Evolutionary conservation across 2,329 filamentous ascomycete genomes (phyloP).

Genomic region (Hymenoscyphus linearis): DNA sequence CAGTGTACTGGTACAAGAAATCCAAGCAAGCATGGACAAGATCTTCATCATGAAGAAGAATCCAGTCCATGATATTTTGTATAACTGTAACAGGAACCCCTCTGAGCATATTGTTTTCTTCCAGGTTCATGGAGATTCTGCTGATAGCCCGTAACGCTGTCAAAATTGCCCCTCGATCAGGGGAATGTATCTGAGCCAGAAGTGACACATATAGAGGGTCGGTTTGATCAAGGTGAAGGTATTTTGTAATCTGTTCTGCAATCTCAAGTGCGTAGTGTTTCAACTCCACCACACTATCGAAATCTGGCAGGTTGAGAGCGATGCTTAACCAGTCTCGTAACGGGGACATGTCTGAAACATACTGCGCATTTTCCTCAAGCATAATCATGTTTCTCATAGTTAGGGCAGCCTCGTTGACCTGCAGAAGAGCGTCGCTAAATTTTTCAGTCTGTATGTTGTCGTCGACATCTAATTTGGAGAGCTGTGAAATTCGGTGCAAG

Average conservation of each 20-base stretch:
- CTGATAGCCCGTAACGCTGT: slow-evolving; percentile 76
- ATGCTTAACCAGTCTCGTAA: slow-evolving; percentile 81
- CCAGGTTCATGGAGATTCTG: slow-evolving; percentile 81
- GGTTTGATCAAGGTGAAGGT: slow-evolving; percentile 62
- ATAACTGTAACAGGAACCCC: slow-evolving; percentile 62
- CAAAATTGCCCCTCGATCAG: slow-evolving; percentile 77
- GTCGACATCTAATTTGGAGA: slow-evolving; percentile 57
- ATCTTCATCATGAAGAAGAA: slow-evolving; percentile 83
- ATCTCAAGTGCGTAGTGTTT: slow-evolving; percentile 91
- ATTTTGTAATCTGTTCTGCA: slow-evolving; percentile 83
- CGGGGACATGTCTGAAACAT: slow-evolving; percentile 68
- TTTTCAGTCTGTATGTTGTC: slow-evolving; percentile 66
- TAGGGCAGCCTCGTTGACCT: slow-evolving; percentile 79
- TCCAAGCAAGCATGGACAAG: slow-evolving; percentile 83
- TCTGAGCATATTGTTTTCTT: slow-evolving; percentile 71
- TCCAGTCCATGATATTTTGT: slow-evolving; percentile 64
- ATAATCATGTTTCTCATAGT: slow-evolving; percentile 97
- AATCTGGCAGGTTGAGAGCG: slow-evolving; percentile 68
- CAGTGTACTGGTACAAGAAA: slow-evolving; percentile 93
- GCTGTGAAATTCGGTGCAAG: slow-evolving; percentile 62
- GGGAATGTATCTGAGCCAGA: slow-evolving; percentile 55
- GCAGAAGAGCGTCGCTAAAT: slow-evolving; percentile 65
- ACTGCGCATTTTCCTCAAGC: slow-evolving; percentile 79
- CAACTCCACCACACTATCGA: slow-evolving; percentile 70
- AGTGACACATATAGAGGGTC: slow-evolving; percentile 78